A percentile compares a stretch with the other conserved stretches of the same genome.
Evolutionary conservation across 441 rosid genomes (phyloP).

Genomic region (Populus trichocarpa): DNA sequence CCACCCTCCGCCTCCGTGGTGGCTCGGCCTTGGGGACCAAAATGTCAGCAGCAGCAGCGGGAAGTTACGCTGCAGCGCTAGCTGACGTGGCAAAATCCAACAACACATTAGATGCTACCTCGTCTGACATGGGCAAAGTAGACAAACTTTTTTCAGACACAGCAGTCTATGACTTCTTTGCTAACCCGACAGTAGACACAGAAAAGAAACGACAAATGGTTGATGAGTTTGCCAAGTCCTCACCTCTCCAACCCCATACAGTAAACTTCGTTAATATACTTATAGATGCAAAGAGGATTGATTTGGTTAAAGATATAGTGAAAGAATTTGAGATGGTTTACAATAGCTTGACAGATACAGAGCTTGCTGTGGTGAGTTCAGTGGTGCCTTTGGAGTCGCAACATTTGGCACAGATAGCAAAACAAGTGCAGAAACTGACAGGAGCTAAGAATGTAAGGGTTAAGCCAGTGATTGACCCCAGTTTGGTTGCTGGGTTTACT

Average conservation of each 20-base stretch:
- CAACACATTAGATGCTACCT: conserved; percentile 56
- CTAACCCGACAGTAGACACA: conserved; percentile 45
- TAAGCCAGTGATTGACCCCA: conserved; percentile 67
- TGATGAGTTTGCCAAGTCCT: conserved; percentile 52
- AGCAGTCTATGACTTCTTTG: conserved; percentile 45
- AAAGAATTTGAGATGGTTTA: conserved; percentile 70
- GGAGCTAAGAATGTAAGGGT: conserved; percentile 83
- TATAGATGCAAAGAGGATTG: conserved; percentile 59
- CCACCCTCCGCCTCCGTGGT: conserved; percentile 23
- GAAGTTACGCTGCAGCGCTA: conserved; percentile 68
- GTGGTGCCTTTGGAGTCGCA: conserved; percentile 75
- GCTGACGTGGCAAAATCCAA: conserved; percentile 66
- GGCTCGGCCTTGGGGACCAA: conserved; percentile 41
- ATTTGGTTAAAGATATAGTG: conserved; percentile 55
- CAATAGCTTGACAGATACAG: conserved; percentile 62
- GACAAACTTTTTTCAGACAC: conserved; percentile 59
- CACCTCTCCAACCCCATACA: conserved; percentile 49
- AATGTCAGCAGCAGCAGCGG: conserved; percentile 57
- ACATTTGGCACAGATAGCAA: conserved; percentile 83
- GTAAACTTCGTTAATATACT: conserved; percentile 66
- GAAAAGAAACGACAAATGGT: conserved; percentile 50
- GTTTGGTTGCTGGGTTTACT: conserved; percentile 85
- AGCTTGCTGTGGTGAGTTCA: conserved; percentile 70
- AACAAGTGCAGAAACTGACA: conserved; percentile 85
- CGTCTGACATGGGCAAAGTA: conserved; percentile 68